phyloP scores from a whole-genome alignment of 2,329 filamentous ascomycete species.

The Rhynchosporium graminicola region DNA sequence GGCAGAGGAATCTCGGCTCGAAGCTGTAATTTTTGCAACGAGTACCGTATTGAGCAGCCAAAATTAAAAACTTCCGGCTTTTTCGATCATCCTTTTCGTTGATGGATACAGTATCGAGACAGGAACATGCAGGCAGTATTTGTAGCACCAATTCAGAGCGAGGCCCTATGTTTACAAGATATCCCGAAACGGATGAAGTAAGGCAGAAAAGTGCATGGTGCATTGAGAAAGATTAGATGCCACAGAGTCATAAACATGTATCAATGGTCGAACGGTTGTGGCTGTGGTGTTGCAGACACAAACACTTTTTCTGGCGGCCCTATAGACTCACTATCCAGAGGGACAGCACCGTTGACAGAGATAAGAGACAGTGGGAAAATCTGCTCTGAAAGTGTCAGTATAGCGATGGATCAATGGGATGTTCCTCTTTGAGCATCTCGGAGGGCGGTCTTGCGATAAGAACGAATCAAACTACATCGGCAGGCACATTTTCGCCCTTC shows the following conservation, averaged over 20 bases:
- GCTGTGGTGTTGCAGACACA: too few relatives aligned
- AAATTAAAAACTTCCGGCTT: background rate
- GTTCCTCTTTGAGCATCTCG: background rate
- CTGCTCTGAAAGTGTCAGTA: conserved; percentile 2
- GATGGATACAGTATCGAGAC: background rate
- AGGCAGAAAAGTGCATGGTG: background rate
- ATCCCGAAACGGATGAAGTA: background rate
- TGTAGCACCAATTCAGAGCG: background rate
- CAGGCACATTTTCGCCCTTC: background rate
- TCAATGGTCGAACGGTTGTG: too few relatives aligned
- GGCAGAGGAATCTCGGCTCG: background rate
- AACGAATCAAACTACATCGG: conserved; percentile 2
- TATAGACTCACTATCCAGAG: background rate
- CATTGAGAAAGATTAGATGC: background rate
- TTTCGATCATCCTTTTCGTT: background rate
- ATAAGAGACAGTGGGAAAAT: background rate
- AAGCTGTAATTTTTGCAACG: background rate
- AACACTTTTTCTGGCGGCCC: background rate
- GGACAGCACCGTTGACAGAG: background rate
- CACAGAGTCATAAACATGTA: too few relatives aligned
- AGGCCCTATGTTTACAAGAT: background rate
- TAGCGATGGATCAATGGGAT: background rate
- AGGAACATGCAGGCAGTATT: conserved; percentile 4
- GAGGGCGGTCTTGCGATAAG: background rate
- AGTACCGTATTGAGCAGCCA: background rate